Base-by-base conservation (phyloP, 805 yeast genomes). In the Wickerhamomyces alni region DNA sequence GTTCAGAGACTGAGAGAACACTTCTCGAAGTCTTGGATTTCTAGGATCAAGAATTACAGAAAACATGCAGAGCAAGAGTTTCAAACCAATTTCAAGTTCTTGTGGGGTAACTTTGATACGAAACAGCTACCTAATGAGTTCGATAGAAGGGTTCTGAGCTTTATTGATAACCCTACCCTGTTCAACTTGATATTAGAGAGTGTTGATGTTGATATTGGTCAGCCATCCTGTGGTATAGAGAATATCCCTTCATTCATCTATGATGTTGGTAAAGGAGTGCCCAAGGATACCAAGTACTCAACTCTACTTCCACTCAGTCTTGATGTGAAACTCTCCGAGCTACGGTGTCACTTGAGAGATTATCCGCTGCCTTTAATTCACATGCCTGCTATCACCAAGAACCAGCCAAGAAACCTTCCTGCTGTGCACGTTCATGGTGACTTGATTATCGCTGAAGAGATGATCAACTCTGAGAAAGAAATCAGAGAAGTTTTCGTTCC, bases 301-400 rank as follows among this genome's bases (percentile, higher is more conserved):
- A 66, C 85, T 16, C 55, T 82, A 55, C 51, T 88, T 2, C 97
- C 97, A 0, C 51, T 79, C 39, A 65, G 65, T 56, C 32, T 83
- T 12, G 75, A 80, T 39, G 63, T 85, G 37, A 67, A 63, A 13
- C 65, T 85, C 29, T 62, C 65, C 3, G 94, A 87, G 51, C 55
- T 80, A 11, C 63, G 93, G 43, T 70, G 79, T 50, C 91, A 85
- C 55, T 50, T 89, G 43, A 66, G 93, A 39, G 98, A 89, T 53
- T 87, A 83, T 54, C 97, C 97, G 0, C 53, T 91, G 13, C 97
- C 98, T 0, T 62, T 89, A 36, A 58, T 86, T 8, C 78, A 79
- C 46, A 75, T 89, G 45, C 96, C 96, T 0, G 61, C 67, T 12
- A 63, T 68, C 11, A 61, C 63, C 3, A 47, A 65, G 34, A 17